Conservation (phyloP, 83 land plant species). For the Isoetes engelmannii region DNA sequence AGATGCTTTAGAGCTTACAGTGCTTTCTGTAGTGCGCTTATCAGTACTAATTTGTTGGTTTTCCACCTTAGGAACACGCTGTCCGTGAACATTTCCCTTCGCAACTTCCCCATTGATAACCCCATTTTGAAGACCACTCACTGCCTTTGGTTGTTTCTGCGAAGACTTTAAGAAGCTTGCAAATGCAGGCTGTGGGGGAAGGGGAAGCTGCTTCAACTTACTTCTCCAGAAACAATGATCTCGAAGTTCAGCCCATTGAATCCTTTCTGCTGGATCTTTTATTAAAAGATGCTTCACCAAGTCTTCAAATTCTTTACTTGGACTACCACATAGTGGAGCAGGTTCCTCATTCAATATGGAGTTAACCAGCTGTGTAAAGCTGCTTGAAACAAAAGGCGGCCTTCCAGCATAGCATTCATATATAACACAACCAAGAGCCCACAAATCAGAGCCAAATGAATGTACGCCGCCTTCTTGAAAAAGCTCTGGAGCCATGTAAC, state of each 20-base stretch:
- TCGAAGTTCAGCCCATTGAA: constrained; percentile 84
- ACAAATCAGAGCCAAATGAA: constrained; percentile 91
- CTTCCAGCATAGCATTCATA: constrained; percentile 92
- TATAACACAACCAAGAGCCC: constrained; percentile 97
- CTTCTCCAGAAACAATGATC: constrained; percentile 83
- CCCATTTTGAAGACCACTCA: background rate
- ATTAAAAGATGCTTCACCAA: constrained; percentile 57
- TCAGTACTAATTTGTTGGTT: constrained; percentile 22
- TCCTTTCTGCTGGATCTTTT: constrained; percentile 91
- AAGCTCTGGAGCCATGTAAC: constrained; percentile 98
- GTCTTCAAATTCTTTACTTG: constrained; percentile 63
- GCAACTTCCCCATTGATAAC: no score
- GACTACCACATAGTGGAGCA: constrained; percentile 54
- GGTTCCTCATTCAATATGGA: constrained; percentile 71
- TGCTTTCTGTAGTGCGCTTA: constrained; percentile 38
- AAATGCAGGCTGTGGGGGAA: constrained; percentile 87
- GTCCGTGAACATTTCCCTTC: constrained; percentile 27
- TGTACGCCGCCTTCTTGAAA: constrained; percentile 95
- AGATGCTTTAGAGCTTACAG: constrained; percentile 20
- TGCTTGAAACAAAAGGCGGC: constrained; percentile 86
- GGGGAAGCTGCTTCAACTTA: constrained; percentile 39
- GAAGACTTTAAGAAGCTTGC: constrained; percentile 41
- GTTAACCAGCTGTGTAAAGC: constrained; percentile 80
- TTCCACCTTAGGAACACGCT: constrained; percentile 20
- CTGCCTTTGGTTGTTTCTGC: constrained; percentile 17